Base-by-base conservation (phyloP, 208 protist genomes). In the Tritrichomonas foetus region DNA sequence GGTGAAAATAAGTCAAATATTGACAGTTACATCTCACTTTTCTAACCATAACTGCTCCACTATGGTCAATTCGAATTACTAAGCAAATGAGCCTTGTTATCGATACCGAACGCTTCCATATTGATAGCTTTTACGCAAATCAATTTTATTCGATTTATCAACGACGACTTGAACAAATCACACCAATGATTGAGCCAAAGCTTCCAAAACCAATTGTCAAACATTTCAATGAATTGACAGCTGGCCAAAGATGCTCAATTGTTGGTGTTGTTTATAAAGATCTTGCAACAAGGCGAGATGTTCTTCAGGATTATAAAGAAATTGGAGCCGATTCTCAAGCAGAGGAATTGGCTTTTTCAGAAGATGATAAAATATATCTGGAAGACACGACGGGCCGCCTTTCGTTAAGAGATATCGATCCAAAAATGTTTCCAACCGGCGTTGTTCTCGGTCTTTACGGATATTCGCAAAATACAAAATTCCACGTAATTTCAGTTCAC, bases 211-310 rank as follows among this genome's bases (percentile, higher is more conserved):
- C 25, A 20, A 20, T 61, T 61, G 53, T 41, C 47, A 89, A 50
- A 30, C 41, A 57, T 8, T 39, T 61, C 1, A 57, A 53, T 20
- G 14, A 57, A 57, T n/a, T 89, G 20, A 20, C 33, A 33, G 16
- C 11, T 13, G 78, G 44, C 20, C 53, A 53, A 61, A 0, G 11
- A 39, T 89, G 78, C 30, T 53, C 78, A 36, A 53, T 89, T 36
- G 30, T 89, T 89, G 78, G 78, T n/a, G 47, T 89, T 57, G 1
- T 89, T 13, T 89, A 89, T 33, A 89, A 89, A 61, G 47, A 89
- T 33, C 78, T 89, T 50, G 25, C 41, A 53, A 53, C 13, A 57
- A 25, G 78, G 39, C 41, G n/a, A 89, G 44, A 89, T 89, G 44
- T 89, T 89, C 47, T 89, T 22, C 14, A 89, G 8, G 78, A 89